Conservation (phyloP, 176 grass and related monocot species). For the Oryza meyeriana region DNA sequence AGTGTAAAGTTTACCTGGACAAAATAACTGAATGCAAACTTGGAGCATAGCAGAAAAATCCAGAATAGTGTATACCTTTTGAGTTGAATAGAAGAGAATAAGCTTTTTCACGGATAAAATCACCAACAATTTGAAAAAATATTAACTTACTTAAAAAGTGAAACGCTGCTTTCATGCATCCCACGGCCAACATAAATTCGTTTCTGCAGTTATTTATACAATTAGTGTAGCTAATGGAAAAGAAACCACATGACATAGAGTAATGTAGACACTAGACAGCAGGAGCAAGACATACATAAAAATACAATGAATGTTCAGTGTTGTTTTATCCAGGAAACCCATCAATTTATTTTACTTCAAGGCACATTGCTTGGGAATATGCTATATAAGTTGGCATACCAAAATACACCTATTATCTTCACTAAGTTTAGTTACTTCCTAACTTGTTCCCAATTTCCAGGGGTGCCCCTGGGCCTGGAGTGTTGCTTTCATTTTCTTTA, state of each 20-base stretch:
- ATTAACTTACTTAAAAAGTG: constrained; percentile 87
- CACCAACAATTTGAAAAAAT: neutral
- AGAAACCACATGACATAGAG: constrained; percentile 17
- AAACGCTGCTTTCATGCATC: constrained; percentile 90
- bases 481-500: neutral
- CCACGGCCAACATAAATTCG: constrained; percentile 98
- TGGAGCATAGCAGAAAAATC: constrained; percentile 76
- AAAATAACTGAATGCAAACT: constrained; percentile 90
- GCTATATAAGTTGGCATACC: neutral
- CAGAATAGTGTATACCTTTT: constrained; percentile 89
- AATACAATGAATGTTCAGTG: neutral
- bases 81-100: constrained; percentile 40
- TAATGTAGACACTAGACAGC: constrained; percentile 1
- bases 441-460: neutral
- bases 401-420: neutral
- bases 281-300: neutral
- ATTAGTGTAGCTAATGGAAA: constrained; percentile 18
- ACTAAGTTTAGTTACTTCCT: neutral
- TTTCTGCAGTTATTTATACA: constrained; percentile 49
- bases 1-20: constrained; percentile 63
- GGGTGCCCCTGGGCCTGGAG: neutral
- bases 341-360: constrained; percentile 6
- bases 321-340: neutral
- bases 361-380: neutral
- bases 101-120: constrained; percentile 11